Percentiles rank a stretch among this genome's conserved stretches.
These are phyloP conservation scores for Ustanciosporium gigantosporum DNA, from an alignment of 1,284 basidiomycete species.

Conservation along the genomic window DNA sequence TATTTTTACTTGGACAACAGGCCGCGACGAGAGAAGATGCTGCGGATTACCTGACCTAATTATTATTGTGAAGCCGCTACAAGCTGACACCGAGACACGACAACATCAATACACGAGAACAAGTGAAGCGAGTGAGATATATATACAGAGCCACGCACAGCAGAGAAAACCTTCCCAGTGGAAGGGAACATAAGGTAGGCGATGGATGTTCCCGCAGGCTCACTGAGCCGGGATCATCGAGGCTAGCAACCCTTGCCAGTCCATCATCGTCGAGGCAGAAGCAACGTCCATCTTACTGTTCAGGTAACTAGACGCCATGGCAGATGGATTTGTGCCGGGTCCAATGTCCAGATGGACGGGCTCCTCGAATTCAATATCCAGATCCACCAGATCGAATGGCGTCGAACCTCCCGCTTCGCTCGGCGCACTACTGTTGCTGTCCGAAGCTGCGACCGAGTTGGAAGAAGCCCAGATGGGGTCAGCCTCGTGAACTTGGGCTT, in stretches of 20 bases:
- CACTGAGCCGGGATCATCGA: constrained; percentile 10
- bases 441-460: neutral
- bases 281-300: constrained; percentile 3
- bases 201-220: too few species aligned
- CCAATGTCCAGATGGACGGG: constrained; percentile 27
- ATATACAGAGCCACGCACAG: too few species aligned
- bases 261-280: constrained; percentile 9
- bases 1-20: too few species aligned
- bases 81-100: too few species aligned
- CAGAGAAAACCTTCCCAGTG: too few species aligned
- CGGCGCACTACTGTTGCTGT: constrained; percentile 1
- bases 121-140: too few species aligned
- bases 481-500: neutral
- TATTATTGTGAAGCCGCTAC: too few species aligned
- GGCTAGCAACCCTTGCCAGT: constrained; percentile 25
- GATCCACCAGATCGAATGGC: constrained; percentile 35
- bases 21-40: too few species aligned
- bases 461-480: neutral
- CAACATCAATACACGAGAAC: too few species aligned
- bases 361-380: constrained; percentile 43
- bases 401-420: constrained; percentile 18
- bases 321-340: constrained; percentile 1
- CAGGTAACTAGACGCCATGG: constrained; percentile 1
- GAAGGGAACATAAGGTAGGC: too few species aligned
- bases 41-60: too few species aligned